Evolutionary conservation across 495 filamentous ascomycete species (phyloP).

Genomic region (Lasiosphaeris hirsuta): DNA sequence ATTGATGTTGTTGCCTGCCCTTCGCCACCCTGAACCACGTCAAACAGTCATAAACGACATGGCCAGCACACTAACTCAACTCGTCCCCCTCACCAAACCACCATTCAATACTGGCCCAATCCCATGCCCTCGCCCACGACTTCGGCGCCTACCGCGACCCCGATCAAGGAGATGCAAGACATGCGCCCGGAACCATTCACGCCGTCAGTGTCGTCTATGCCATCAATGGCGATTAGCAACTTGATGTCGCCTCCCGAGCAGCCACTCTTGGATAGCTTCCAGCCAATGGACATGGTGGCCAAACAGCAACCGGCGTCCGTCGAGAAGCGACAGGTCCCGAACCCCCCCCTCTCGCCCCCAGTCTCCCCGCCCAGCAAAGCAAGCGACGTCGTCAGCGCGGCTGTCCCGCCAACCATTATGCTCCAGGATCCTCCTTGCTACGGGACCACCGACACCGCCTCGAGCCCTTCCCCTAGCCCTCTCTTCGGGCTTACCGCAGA

Average conservation of each 20-base stretch:
- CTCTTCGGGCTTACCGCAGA: conserved; percentile 51
- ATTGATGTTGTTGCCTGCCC: conserved; percentile 13
- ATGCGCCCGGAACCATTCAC: background rate
- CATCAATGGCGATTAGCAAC: conserved; percentile 47
- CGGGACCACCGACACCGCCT: conserved; percentile 43
- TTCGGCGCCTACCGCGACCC: conserved; percentile 14
- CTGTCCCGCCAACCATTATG: conserved; percentile 36
- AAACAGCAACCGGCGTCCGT: conserved; percentile 29
- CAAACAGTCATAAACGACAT: conserved; percentile 22
- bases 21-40: conserved; percentile 19
- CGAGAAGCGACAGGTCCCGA: conserved; percentile 39
- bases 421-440: conserved; percentile 61
- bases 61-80: conserved; percentile 3
- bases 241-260: conserved; percentile 75
- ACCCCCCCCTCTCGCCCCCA: conserved; percentile 65
- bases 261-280: conserved; percentile 60
- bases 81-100: no score
- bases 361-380: conserved; percentile 61
- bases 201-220: conserved; percentile 10
- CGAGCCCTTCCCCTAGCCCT: conserved; percentile 49
- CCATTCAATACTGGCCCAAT: background rate
- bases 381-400: conserved; percentile 35
- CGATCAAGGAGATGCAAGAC: conserved; percentile 15
- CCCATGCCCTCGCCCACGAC: background rate
- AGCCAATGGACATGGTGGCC: conserved; percentile 31